Evolutionary conservation across 345 rosid genomes (phyloP), one percentile per base, ranked within the genome.

Genomic region (Melastoma malabathricum): DNA sequence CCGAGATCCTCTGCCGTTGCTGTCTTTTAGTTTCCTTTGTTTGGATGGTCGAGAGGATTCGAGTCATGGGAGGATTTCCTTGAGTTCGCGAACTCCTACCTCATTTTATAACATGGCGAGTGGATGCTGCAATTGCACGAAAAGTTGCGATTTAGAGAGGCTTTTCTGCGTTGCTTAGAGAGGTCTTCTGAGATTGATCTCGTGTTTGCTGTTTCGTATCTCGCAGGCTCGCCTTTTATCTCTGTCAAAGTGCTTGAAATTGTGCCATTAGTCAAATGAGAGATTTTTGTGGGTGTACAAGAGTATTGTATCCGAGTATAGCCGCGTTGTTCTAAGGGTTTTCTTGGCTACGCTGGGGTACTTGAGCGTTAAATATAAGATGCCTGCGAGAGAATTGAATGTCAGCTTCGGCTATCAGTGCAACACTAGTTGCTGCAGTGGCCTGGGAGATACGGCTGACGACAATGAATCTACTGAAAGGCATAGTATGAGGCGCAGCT

Each of bases 161-260:
- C 41, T 34, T 5, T 29, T 29, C 9, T 29, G n/a, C n/a, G 38
- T 29, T 7, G 12, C 41, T 34, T 34, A 34, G 12, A 34, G 41
- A 34, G 41, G 41, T 7, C 41, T 34, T 34, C 41, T 34, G 41
- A 31, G 41, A 34, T 34, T 34, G 41, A 34, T 34, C 10, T 25
- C 20, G 34, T 31, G 5, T n/a, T 31, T 51, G n/a, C 44, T 48
- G 39, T 18, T 22, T 48, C 46, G 23, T 38, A 39, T 13, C 19
- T 50, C 50, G 43, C 66, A 62, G 66, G 61, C 66, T 27, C 66
- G 56, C 44, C 60, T 62, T 56, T 50, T 62, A 13, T 62, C 66
- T 0, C 50, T 62, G 31, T 51, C 66, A 38, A 62, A 56, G 47
- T 56, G 56, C 52, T 55, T 62, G 66, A 62, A 62, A 46, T 56